A percentile compares a stretch with the other conserved stretches of the same genome.
These are phyloP conservation scores for Trichoderma endophyticum DNA, from an alignment of 2,329 filamentous ascomycete species.

Conservation along the genomic window DNA sequence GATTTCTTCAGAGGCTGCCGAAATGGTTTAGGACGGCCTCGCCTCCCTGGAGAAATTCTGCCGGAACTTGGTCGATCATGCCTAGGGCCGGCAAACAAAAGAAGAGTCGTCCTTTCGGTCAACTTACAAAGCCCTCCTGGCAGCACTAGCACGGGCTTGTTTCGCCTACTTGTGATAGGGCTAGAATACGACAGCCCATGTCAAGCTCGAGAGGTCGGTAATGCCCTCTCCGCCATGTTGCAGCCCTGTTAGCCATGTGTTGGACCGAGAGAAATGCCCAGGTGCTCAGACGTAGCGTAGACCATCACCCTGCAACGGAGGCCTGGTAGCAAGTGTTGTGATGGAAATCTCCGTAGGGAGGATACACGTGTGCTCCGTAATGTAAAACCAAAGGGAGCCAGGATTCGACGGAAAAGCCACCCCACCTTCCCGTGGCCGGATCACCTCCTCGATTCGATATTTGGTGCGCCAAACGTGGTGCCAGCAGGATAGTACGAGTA, in stretches of 20 bases:
- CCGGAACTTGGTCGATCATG: not conserved
- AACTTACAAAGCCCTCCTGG: not conserved
- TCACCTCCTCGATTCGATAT: not conserved
- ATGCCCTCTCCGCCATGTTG: conserved; percentile 5
- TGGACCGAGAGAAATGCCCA: not conserved
- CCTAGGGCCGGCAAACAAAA: not conserved
- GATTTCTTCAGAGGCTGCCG: conserved; percentile 5
- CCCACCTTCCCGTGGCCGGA: conserved; percentile 3
- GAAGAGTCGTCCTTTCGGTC: not conserved
- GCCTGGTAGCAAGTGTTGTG: not conserved
- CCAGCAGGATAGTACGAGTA: not conserved
- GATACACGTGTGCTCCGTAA: conserved; percentile 2
- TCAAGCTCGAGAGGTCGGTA: not conserved
- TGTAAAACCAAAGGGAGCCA: not conserved
- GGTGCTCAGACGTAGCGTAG: not conserved
- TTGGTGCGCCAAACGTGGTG: not conserved
- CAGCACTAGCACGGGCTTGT: not conserved
- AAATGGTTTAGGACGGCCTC: not conserved
- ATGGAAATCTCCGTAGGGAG: conserved; percentile 2
- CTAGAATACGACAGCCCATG: conserved; percentile 4
- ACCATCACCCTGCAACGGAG: not conserved
- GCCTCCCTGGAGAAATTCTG: not conserved
- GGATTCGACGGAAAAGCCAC: conserved; percentile 5
- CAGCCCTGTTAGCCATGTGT: not conserved
- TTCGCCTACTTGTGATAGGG: not conserved